phyloP scores from a whole-genome alignment of 768 basidiomycete species.

The Phaffia tasmanica region DNA sequence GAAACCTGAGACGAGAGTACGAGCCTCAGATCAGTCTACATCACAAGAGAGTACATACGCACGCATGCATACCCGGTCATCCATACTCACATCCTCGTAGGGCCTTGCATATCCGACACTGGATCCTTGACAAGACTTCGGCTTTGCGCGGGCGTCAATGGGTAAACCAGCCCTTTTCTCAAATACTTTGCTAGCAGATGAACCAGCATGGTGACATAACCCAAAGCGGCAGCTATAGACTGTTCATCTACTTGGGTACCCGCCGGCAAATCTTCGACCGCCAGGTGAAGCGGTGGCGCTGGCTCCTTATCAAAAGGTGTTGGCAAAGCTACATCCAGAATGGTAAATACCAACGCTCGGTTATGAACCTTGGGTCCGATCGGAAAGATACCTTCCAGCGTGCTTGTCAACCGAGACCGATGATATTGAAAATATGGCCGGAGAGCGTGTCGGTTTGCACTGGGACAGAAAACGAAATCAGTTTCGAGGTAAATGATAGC shows the following conservation, averaged over 20 bases:
- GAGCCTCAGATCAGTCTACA: background rate
- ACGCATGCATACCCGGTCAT: background rate
- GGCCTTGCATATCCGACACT: slow-evolving; percentile 90
- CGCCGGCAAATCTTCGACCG: slow-evolving; percentile 44
- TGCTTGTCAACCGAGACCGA: background rate
- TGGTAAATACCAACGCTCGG: slow-evolving; percentile 75
- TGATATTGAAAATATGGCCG: slow-evolving; percentile 2
- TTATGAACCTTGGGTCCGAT: slow-evolving; percentile 55
- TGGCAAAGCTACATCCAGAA: slow-evolving; percentile 77
- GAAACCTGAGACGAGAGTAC: slow-evolving; percentile 57
- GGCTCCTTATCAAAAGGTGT: slow-evolving; percentile 70
- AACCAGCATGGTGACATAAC: slow-evolving; percentile 77
- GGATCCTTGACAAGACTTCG: slow-evolving; percentile 82
- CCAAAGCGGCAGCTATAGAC: slow-evolving; percentile 73
- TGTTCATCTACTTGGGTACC: slow-evolving; percentile 63
- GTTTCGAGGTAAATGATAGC: background rate
- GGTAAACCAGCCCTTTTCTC: slow-evolving; percentile 59
- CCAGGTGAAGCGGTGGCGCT: slow-evolving; percentile 63
- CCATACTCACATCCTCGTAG: slow-evolving; percentile 59
- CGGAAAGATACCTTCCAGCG: slow-evolving; percentile 66
- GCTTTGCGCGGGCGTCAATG: slow-evolving; percentile 80
- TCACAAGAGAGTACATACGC: background rate
- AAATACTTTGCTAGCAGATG: slow-evolving; percentile 70
- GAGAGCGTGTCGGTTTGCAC: background rate
- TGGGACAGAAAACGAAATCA: background rate